These are phyloP conservation scores for Passiflora organensis DNA, from an alignment of 345 rosid genomes.

Conservation along the genomic window DNA sequence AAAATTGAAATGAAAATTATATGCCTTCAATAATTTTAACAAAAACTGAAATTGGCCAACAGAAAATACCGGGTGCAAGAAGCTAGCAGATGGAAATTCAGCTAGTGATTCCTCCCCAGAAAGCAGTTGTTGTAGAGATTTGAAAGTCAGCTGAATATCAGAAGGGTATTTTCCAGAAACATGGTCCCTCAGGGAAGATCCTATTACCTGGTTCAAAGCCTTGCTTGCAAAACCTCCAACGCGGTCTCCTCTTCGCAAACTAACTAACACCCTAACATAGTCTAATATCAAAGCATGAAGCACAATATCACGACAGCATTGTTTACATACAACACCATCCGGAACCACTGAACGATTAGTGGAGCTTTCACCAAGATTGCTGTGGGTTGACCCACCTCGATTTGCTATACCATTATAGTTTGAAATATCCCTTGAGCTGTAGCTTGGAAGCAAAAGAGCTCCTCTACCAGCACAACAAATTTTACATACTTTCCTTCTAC, in stretches of 20 bases:
- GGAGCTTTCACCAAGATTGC: slow-evolving; percentile 50
- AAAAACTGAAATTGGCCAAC: neutral
- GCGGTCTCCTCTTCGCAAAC: slow-evolving; percentile 65
- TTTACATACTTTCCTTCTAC: slow-evolving; percentile 71
- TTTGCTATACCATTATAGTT: slow-evolving; percentile 33
- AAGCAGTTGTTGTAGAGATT: slow-evolving; percentile 40
- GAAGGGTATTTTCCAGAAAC: slow-evolving; percentile 38
- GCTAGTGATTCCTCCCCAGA: slow-evolving; percentile 77
- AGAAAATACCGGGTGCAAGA: slow-evolving; percentile 62
- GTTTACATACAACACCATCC: slow-evolving; percentile 63
- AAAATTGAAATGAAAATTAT: neutral
- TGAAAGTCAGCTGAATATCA: slow-evolving; percentile 25
- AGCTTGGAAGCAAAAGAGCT: slow-evolving; percentile 59
- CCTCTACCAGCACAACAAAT: slow-evolving; percentile 90
- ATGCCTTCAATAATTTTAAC: neutral
- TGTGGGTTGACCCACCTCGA: slow-evolving; percentile 58
- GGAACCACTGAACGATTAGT: slow-evolving; percentile 42
- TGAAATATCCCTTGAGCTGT: slow-evolving; percentile 43
- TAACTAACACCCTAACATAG: slow-evolving; percentile 77
- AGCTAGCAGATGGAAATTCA: slow-evolving; percentile 88
- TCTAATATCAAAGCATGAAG: slow-evolving; percentile 79
- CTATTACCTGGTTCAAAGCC: slow-evolving; percentile 61
- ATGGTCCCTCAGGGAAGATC: slow-evolving; percentile 36
- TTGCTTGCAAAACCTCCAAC: slow-evolving; percentile 57
- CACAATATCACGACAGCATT: slow-evolving; percentile 62